phyloP scores from a whole-genome alignment of 2,329 filamentous ascomycete genomes.

The Calycina herbarum region DNA sequence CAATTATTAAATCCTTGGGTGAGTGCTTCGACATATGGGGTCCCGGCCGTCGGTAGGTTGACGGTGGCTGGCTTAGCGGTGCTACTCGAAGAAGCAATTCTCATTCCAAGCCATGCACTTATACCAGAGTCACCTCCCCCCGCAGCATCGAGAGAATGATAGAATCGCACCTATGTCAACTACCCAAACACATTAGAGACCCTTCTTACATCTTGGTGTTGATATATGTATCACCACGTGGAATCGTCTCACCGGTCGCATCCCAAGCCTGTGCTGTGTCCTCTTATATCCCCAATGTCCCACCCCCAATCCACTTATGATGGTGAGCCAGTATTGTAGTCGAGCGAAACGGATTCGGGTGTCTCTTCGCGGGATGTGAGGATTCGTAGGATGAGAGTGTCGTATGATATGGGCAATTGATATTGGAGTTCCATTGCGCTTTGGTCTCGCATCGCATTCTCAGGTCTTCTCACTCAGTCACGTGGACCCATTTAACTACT shows the following conservation, averaged over 20 bases:
- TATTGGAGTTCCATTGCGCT: constrained; percentile 1
- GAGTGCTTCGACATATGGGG: constrained; percentile 37
- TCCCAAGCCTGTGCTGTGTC: constrained; percentile 25
- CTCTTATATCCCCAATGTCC: constrained; percentile 23
- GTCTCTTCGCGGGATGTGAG: constrained; percentile 18
- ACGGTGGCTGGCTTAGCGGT: constrained; percentile 28
- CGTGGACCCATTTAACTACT: background rate
- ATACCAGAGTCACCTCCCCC: constrained; percentile 27
- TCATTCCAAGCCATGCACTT: constrained; percentile 32
- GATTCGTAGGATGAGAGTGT: constrained; percentile 28
- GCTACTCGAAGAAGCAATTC: constrained; percentile 33
- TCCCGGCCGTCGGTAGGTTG: constrained; percentile 20
- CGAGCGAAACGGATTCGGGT: constrained; percentile 20
- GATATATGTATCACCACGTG: constrained; percentile 37
- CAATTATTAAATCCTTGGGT: constrained; percentile 39
- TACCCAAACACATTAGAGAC: constrained; percentile 27
- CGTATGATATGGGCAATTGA: constrained; percentile 28
- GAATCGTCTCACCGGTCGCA: constrained; percentile 37
- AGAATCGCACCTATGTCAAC: constrained; percentile 19
- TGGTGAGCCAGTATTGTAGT: constrained; percentile 16
- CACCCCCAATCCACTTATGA: constrained; percentile 20
- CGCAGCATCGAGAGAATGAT: constrained; percentile 27
- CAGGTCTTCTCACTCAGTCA: background rate
- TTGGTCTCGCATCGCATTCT: background rate
- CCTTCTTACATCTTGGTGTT: constrained; percentile 25